Conservation (phyloP, 2,329 filamentous ascomycete genomes). For the Penicillium freii region DNA sequence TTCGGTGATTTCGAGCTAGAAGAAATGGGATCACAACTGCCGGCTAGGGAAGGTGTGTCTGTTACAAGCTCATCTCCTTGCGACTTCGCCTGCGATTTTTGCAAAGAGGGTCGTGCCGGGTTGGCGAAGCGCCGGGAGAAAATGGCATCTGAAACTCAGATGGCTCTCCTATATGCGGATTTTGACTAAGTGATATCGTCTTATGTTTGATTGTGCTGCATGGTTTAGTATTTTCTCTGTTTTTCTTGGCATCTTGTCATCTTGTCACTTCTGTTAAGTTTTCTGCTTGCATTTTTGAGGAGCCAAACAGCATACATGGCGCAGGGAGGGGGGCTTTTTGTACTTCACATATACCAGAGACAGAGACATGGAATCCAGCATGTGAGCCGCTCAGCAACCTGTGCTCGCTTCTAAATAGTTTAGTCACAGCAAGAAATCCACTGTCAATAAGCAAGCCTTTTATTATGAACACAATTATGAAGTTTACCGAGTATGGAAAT, state of each 20-base stretch:
- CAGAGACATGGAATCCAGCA: background rate
- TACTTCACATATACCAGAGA: background rate
- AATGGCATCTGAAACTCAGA: constrained; percentile 27
- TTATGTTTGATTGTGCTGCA: background rate
- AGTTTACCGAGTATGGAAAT: constrained; percentile 1
- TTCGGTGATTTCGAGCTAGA: constrained; percentile 63
- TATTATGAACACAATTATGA: constrained; percentile 7
- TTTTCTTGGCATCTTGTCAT: background rate
- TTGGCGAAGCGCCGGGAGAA: constrained; percentile 57
- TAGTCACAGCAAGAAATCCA: background rate
- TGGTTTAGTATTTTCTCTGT: background rate
- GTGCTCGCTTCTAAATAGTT: background rate
- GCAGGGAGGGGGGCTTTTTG: background rate
- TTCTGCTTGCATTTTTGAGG: background rate
- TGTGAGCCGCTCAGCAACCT: background rate
- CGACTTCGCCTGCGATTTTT: constrained; percentile 74
- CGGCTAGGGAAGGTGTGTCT: constrained; percentile 1
- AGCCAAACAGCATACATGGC: background rate
- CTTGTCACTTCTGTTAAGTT: background rate
- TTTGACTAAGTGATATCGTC: background rate
- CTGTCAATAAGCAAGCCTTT: constrained; percentile 2
- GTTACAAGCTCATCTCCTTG: constrained; percentile 51
- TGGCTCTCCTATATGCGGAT: constrained; percentile 8
- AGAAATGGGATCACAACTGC: constrained; percentile 29
- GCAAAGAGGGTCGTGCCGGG: constrained; percentile 62